Evolutionary conservation across 1,284 basidiomycete species (phyloP), one percentile per base, ranked within the genome.

Genomic region (Pyrrhoderma noxium): DNA sequence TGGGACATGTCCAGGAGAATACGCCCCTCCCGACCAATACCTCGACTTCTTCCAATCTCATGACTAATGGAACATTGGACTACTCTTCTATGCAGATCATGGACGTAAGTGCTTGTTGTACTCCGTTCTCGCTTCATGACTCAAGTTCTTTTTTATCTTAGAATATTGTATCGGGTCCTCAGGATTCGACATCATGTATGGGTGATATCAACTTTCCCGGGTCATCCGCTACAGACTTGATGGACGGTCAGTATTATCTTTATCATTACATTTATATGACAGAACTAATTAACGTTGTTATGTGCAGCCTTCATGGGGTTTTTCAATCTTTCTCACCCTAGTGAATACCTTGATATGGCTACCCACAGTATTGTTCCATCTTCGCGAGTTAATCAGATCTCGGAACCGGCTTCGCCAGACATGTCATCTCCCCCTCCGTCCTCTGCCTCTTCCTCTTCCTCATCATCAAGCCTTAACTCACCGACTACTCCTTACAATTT

Each of bases 401-500:
- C 53, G 16, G 48, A 46, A 47, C 53, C 53, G 42, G 34, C 45
- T 27, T 45, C 53, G 7, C 53, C 53, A 37, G 49, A 51, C 11
- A 42, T 51, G 44, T 50, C 53, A 14, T 46, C 53, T 31, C 43
- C 53, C 36, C 47, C 49, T 38, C 47, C 49, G 3, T 45, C 44
- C 11, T 51, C 53, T 16, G n/a, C n/a, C n/a, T 49, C 53, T 18
- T 46, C 53, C 31, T 47, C 53, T 27, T 51, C 53, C 27, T 51
- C 49, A 3, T 47, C 45, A 18, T 51, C 53, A 16, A 23, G 45
- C 2, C 31, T 44, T 14, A 51, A 40, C 27, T 55, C 53, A 8
- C 53, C 53, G 18, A 47, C 49, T 5, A 51, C 53, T n/a, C 49
- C 53, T 21, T 51, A 36, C 21, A 23, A 51, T 31, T 51, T 51